phyloP scores from a whole-genome alignment of 139 green algal genomes.

The Closterium sp. region DNA sequence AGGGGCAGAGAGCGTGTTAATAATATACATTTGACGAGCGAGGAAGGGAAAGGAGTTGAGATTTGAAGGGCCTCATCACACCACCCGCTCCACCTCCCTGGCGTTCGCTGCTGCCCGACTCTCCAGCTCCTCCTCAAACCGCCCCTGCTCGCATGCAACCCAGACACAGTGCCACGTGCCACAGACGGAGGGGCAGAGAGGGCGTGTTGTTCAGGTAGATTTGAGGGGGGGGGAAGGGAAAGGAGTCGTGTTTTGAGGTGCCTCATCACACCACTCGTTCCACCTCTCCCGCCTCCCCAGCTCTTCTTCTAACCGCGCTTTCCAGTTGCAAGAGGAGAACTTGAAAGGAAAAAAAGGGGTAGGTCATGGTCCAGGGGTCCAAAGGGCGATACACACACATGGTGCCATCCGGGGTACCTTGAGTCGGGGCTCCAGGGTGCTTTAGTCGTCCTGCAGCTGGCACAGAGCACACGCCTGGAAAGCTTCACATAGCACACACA shows the following conservation, averaged over 20 bases:
- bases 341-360: too few species aligned
- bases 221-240: background rate
- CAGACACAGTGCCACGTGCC: too few species aligned
- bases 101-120: background rate
- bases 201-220: too few species aligned
- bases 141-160: background rate
- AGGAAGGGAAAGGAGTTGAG: background rate
- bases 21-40: background rate
- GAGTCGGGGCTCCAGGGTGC: too few species aligned
- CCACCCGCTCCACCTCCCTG: background rate
- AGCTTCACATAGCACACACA: too few species aligned
- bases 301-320: slow-evolving; percentile 10
- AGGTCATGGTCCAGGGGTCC: too few species aligned
- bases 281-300: slow-evolving; percentile 1
- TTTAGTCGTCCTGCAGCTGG: slow-evolving; percentile 8
- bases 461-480: too few species aligned
- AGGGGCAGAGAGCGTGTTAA: background rate
- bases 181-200: background rate
- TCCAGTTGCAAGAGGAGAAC: too few species aligned
- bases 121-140: slow-evolving; percentile 19
- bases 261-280: background rate
- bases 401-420: too few species aligned
- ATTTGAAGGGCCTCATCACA: too few species aligned
- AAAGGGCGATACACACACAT: too few species aligned
- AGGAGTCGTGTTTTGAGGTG: too few species aligned